Evolutionary conservation across 2,329 filamentous ascomycete species (phyloP).

Genomic region (Chalaropsis ovoidea): DNA sequence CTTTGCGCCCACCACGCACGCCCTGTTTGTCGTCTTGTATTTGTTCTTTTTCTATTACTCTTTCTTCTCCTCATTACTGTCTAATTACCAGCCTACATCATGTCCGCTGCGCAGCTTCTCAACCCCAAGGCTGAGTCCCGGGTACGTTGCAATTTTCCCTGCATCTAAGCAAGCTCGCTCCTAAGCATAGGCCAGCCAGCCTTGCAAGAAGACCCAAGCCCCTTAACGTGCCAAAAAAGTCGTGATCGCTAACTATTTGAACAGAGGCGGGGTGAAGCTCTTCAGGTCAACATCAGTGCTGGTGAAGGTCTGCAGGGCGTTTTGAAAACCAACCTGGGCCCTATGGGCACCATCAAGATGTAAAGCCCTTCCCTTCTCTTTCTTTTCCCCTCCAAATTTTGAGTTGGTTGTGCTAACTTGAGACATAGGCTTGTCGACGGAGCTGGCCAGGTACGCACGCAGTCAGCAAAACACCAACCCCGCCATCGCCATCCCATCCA

Average conservation of each 20-base stretch:
- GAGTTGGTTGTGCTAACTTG: conserved; percentile 29
- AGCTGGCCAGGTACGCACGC: conserved; percentile 52
- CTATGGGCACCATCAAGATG: conserved; percentile 94
- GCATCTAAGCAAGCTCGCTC: conserved; percentile 12
- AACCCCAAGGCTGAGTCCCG: conserved; percentile 98
- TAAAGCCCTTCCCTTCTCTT: conserved; percentile 33
- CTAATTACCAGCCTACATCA: conserved; percentile 33
- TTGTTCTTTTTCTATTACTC: neutral
- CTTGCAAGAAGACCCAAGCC: conserved; percentile 3
- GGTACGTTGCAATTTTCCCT: conserved; percentile 45
- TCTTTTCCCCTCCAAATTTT: neutral
- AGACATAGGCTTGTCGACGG: conserved; percentile 54
- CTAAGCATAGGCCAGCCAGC: conserved; percentile 14
- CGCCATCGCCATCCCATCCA: conserved; percentile 14
- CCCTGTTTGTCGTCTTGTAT: conserved; percentile 16
- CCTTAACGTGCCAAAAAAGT: neutral
- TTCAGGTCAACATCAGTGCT: conserved; percentile 92
- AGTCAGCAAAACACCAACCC: conserved; percentile 29
- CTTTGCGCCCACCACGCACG: conserved; percentile 15
- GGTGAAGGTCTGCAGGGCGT: conserved; percentile 92
- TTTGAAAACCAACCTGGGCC: conserved; percentile 89
- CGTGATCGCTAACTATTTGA: conserved; percentile 27
- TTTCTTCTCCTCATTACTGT: conserved; percentile 37
- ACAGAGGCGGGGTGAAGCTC: conserved; percentile 89
- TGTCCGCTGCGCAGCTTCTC: conserved; percentile 96